Conservation (phyloP, 2,329 filamentous ascomycete genomes). For the Akanthomyces uredinophilus region DNA sequence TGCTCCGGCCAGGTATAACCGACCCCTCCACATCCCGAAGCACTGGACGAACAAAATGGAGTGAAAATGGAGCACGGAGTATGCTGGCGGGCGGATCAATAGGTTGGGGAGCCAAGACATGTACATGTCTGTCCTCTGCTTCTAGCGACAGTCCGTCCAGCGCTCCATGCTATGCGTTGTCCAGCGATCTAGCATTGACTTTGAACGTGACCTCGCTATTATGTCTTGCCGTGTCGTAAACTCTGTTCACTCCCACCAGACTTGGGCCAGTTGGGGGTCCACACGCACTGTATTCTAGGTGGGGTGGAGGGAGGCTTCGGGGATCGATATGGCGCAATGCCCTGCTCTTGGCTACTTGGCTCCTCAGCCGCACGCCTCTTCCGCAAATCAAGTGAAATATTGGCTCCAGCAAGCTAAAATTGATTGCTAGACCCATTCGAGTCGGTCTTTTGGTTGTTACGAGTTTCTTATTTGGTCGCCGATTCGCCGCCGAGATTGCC, state of each 20-base stretch:
- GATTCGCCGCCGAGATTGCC: not conserved
- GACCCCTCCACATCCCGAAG: not conserved
- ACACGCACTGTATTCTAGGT: constrained; percentile 5
- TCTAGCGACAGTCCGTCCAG: no score
- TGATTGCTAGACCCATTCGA: not conserved
- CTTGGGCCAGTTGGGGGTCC: not conserved
- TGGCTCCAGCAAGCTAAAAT: not conserved
- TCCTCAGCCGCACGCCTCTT: constrained; percentile 10
- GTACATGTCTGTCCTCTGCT: not conserved
- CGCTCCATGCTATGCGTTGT: not conserved
- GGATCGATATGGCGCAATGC: constrained; percentile 15
- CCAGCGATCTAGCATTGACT: not conserved
- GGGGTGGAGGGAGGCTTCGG: constrained; percentile 5
- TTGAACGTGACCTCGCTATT: not conserved
- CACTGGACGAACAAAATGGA: not conserved
- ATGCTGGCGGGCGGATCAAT: no score
- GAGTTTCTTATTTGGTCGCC: constrained; percentile 11
- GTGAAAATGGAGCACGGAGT: no score
- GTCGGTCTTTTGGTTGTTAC: not conserved
- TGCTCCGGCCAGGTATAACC: not conserved
- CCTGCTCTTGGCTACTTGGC: constrained; percentile 6
- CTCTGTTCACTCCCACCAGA: not conserved
- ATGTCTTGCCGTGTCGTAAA: not conserved
- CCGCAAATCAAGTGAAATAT: constrained; percentile 1
- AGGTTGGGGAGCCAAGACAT: not conserved